Conservation (phyloP, 116 monocot genomes). For the Zostera marina region DNA sequence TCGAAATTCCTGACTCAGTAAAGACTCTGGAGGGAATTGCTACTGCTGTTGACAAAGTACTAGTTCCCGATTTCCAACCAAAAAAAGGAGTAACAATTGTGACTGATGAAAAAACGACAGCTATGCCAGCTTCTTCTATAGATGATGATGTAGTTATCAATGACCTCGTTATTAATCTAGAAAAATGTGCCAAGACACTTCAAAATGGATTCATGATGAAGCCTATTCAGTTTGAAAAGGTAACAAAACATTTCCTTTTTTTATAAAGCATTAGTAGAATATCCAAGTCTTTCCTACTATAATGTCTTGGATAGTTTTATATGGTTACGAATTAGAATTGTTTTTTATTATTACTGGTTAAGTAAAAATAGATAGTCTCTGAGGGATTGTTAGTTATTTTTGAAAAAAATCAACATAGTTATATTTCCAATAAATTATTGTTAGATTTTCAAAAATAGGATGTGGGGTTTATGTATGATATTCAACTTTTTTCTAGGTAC, state of each 20-base stretch:
- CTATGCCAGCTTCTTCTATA: slow-evolving; percentile 21
- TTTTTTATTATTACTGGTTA: too few relatives aligned
- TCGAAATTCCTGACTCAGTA: slow-evolving; percentile 26
- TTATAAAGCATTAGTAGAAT: too few relatives aligned
- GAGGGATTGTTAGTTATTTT: too few relatives aligned
- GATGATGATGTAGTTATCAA: slow-evolving; percentile 32
- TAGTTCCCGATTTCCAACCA: slow-evolving; percentile 33
- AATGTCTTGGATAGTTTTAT: too few relatives aligned
- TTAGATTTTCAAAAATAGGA: too few relatives aligned
- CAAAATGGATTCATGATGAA: slow-evolving; percentile 27
- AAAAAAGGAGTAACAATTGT: slow-evolving; percentile 35
- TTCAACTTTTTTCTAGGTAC: too few relatives aligned
- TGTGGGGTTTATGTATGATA: too few relatives aligned
- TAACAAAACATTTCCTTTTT: slow-evolving; percentile 1
- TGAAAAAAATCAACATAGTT: too few relatives aligned
- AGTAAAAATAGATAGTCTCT: too few relatives aligned
- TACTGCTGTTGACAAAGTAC: slow-evolving; percentile 21
- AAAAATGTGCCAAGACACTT: slow-evolving; percentile 22
- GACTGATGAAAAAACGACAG: slow-evolving; percentile 42
- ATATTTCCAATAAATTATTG: too few relatives aligned
- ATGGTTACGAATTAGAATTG: too few relatives aligned
- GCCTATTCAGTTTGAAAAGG: slow-evolving; percentile 46
- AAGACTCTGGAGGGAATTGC: slow-evolving; percentile 14
- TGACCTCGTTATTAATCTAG: slow-evolving; percentile 16
- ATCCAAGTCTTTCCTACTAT: too few relatives aligned